Evolutionary conservation across 2,329 filamentous ascomycete genomes (phyloP).

Genomic region (Chaetomium sp.): DNA sequence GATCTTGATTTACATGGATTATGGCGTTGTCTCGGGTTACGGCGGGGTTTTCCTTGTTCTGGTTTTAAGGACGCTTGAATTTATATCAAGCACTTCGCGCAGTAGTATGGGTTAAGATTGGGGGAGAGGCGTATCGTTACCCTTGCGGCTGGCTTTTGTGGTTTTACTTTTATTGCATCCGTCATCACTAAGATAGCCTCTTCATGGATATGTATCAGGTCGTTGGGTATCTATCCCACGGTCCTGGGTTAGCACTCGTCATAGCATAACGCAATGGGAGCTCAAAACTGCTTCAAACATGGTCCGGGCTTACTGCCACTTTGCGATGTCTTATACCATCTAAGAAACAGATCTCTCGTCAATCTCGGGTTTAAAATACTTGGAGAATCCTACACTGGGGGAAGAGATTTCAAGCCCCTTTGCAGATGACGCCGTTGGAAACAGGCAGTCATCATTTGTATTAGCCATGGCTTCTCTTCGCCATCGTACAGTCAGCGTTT

Average conservation of each 20-base stretch:
- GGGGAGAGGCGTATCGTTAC: slow-evolving; percentile 2
- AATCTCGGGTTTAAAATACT: too few relatives aligned
- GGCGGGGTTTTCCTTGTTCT: neutral
- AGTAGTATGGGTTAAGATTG: neutral
- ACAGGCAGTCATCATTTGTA: too few relatives aligned
- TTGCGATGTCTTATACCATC: too few relatives aligned
- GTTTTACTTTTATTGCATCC: neutral
- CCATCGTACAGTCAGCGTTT: too few relatives aligned
- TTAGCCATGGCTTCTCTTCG: too few relatives aligned
- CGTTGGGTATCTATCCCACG: slow-evolving; percentile 9
- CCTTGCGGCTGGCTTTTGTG: neutral
- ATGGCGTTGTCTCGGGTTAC: neutral
- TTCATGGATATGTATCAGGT: slow-evolving; percentile 13
- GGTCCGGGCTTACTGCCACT: too few relatives aligned
- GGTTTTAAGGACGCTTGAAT: neutral
- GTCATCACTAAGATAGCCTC: slow-evolving; percentile 5
- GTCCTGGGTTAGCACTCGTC: neutral
- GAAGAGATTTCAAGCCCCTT: too few relatives aligned
- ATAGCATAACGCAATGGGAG: neutral
- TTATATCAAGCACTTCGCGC: neutral
- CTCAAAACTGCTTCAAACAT: neutral
- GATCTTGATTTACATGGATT: neutral
- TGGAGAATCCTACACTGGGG: too few relatives aligned
- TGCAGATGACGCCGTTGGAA: too few relatives aligned
- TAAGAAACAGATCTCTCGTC: too few relatives aligned